Percentiles rank a stretch among this genome's conserved stretches.
phyloP scores from a whole-genome alignment of 495 filamentous ascomycete species.

The Hypoxylon fuscum region DNA sequence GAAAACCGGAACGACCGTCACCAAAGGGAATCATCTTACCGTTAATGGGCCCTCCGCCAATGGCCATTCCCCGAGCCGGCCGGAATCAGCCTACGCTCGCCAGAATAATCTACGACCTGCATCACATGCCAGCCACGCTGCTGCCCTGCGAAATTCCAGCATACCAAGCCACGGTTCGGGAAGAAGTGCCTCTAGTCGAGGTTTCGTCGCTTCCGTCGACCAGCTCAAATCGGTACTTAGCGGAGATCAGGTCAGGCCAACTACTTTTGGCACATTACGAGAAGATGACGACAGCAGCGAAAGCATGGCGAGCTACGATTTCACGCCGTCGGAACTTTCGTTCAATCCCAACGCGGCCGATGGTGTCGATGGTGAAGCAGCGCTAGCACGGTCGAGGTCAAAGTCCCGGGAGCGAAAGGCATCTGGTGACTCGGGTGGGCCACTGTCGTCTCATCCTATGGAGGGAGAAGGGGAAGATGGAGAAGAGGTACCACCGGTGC shows the following conservation, averaged over 20 bases:
- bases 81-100: constrained; percentile 51
- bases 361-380: constrained; percentile 23
- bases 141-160: constrained; percentile 52
- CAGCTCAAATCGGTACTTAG: constrained; percentile 69
- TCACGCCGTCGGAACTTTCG: constrained; percentile 62
- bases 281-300: constrained; percentile 62
- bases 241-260: constrained; percentile 68
- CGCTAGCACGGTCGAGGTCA: constrained; percentile 39
- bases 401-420: constrained; percentile 49
- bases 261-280: constrained; percentile 41
- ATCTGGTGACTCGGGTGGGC: constrained; percentile 48
- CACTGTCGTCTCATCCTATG: constrained; percentile 58
- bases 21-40: constrained; percentile 64
- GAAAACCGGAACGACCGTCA: constrained; percentile 66
- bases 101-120: constrained; percentile 53
- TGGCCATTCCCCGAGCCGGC: constrained; percentile 47
- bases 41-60: constrained; percentile 60
- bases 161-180: constrained; percentile 59
- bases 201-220: constrained; percentile 82
- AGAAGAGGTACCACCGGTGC: constrained; percentile 53
- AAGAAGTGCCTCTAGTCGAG: constrained; percentile 65
- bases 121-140: constrained; percentile 46
- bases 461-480: constrained; percentile 36
- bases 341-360: constrained; percentile 51
- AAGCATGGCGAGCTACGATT: constrained; percentile 67